These are phyloP conservation scores for Leavenworthia alabamica DNA, from an alignment of 345 rosid genomes.

Conservation along the genomic window DNA sequence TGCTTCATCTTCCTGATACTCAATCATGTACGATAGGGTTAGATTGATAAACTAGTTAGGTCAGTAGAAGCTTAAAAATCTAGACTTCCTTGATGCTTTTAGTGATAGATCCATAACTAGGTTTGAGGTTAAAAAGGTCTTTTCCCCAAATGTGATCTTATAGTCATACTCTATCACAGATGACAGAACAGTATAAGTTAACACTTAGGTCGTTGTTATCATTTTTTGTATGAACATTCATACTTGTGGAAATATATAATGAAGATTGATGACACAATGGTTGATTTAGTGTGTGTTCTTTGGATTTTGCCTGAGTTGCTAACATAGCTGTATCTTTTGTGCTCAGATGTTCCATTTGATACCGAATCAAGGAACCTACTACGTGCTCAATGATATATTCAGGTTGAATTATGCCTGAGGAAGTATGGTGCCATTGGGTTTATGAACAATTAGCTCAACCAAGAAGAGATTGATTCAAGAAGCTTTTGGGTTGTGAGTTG, in stretches of 20 bases:
- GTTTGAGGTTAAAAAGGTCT: neutral
- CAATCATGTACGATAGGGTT: conserved; percentile 4
- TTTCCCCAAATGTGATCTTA: neutral
- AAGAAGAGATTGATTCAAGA: neutral
- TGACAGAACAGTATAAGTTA: neutral
- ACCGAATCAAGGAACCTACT: conserved; percentile 84
- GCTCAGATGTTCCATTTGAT: conserved; percentile 94
- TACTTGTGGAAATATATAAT: neutral
- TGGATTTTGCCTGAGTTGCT: neutral
- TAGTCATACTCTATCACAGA: neutral
- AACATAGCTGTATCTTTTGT: conserved; percentile 16
- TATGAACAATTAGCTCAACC: neutral
- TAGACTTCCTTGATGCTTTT: neutral
- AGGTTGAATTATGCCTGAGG: conserved; percentile 89
- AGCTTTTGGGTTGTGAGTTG: conserved; percentile 4
- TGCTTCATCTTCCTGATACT: neutral
- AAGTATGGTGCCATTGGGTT: neutral
- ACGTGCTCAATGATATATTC: conserved; percentile 86
- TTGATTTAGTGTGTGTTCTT: neutral
- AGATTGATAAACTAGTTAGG: conserved; percentile 24
- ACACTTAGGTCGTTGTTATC: neutral
- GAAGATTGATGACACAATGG: neutral
- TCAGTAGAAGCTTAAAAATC: conserved; percentile 6
- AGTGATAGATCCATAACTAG: neutral
- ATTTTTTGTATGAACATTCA: neutral